Evolutionary conservation across 306 rosid species (phyloP).

Genomic region (Psophocarpus tetragonolobus): DNA sequence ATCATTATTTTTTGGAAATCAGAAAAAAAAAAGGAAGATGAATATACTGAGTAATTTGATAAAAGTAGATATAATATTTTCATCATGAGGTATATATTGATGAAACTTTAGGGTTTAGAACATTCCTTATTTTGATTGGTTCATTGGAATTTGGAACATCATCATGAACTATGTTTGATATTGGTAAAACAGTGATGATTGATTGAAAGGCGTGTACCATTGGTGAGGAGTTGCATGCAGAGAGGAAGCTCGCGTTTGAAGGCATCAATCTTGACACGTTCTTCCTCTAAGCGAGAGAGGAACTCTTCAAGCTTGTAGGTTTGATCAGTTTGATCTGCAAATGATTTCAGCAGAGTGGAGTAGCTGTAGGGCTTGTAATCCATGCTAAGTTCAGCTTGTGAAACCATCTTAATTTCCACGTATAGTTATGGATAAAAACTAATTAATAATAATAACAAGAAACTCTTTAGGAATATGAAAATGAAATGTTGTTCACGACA

Average conservation of each 20-base stretch:
- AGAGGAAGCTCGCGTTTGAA: conserved; percentile 96
- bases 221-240: conserved; percentile 93
- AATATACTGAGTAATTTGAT: conserved; percentile 23
- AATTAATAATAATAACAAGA: not conserved
- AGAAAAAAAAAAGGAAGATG: conserved; percentile 28
- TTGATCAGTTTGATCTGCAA: conserved; percentile 58
- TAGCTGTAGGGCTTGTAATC: conserved; percentile 6
- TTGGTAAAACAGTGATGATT: not conserved
- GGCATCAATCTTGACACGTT: conserved; percentile 82
- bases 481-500: conserved; percentile 31
- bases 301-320: conserved; percentile 70
- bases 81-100: conserved; percentile 44
- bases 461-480: not conserved
- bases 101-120: conserved; percentile 32
- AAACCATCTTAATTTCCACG: not conserved
- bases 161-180: not conserved
- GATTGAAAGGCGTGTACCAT: conserved; percentile 49
- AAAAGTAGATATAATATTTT: not conserved
- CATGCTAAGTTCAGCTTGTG: not conserved
- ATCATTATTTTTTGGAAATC: conserved; percentile 12
- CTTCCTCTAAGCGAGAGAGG: conserved; percentile 77
- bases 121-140: conserved; percentile 19
- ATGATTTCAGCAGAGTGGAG: conserved; percentile 52
- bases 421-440: not conserved
- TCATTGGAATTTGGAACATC: conserved; percentile 33